These are phyloP conservation scores for Lathyrus aphaca DNA, from an alignment of 306 rosid species.

Conservation along the genomic window DNA sequence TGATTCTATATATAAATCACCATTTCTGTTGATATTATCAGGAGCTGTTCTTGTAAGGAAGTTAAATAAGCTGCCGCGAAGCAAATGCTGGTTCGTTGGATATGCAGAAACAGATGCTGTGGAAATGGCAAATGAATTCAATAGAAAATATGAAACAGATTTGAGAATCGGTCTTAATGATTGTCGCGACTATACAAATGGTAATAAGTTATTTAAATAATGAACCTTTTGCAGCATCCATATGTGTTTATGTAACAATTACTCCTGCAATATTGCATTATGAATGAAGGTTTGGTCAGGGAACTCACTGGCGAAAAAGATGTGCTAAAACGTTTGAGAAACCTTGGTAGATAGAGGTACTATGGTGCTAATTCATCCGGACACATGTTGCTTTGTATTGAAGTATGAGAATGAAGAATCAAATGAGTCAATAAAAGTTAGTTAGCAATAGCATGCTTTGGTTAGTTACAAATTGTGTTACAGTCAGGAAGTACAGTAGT, in stretches of 20 bases:
- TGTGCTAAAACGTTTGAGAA: slow-evolving; percentile 66
- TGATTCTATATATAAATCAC: not conserved
- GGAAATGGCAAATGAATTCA: slow-evolving; percentile 65
- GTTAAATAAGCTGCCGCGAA: slow-evolving; percentile 62
- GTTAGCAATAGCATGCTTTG: too few species aligned
- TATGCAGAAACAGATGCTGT: slow-evolving; percentile 52
- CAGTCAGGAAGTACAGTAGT: too few species aligned
- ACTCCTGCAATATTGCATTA: not conserved
- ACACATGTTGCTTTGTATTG: too few species aligned
- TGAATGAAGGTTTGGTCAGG: slow-evolving; percentile 69
- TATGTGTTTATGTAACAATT: not conserved
- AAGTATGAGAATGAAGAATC: too few species aligned
- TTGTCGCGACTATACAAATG: slow-evolving; percentile 82
- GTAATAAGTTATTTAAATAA: slow-evolving; percentile 45
- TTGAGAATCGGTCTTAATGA: slow-evolving; percentile 73
- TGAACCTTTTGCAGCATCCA: slow-evolving; percentile 2
- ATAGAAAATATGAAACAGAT: slow-evolving; percentile 64
- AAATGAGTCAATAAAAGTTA: too few species aligned
- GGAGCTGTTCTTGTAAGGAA: slow-evolving; percentile 74
- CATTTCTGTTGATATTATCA: slow-evolving; percentile 30
- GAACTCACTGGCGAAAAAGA: slow-evolving; percentile 67
- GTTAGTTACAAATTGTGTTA: too few species aligned
- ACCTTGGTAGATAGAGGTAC: slow-evolving; percentile 35
- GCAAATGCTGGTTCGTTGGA: slow-evolving; percentile 87
- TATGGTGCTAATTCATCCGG: too few species aligned